Conservation (phyloP, 108 stramenopile species). For the Nitzschia palea region DNA sequence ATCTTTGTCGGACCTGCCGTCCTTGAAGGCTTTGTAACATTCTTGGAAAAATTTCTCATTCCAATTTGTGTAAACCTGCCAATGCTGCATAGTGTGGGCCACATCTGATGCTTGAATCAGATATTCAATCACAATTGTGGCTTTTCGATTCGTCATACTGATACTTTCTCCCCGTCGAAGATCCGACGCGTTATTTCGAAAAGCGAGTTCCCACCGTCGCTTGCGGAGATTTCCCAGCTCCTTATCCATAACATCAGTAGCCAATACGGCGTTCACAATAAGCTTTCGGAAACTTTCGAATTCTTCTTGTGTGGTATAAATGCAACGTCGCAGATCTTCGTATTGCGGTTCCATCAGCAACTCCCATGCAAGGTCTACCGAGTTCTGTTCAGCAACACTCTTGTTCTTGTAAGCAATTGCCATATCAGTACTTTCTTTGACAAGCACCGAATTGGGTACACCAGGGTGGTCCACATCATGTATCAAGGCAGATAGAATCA, state of each 20-base stretch:
- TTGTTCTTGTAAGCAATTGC: constrained; percentile 30
- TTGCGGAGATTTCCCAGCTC: constrained; percentile 29
- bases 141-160: constrained; percentile 28
- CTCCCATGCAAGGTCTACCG: constrained; percentile 37
- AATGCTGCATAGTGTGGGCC: constrained; percentile 64
- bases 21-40: constrained; percentile 42
- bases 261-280: constrained; percentile 44
- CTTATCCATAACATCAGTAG: constrained; percentile 50
- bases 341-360: constrained; percentile 39
- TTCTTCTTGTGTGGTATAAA: constrained; percentile 34
- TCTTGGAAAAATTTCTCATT: constrained; percentile 60
- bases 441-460: constrained; percentile 42
- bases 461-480: constrained; percentile 50
- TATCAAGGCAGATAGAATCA: constrained; percentile 46
- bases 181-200: constrained; percentile 9
- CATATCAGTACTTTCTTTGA: constrained; percentile 29
- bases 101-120: constrained; percentile 60
- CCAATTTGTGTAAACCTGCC: constrained; percentile 56
- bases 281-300: constrained; percentile 35
- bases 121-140: constrained; percentile 50
- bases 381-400: constrained; percentile 47
- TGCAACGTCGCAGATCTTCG: constrained; percentile 16
- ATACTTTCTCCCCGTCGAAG: neutral
- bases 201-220: constrained; percentile 47
- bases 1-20: constrained; percentile 46